These are phyloP conservation scores for Suaeda aralocaspica DNA, from an alignment of 148 eudicot genomes.

Conservation along the genomic window DNA sequence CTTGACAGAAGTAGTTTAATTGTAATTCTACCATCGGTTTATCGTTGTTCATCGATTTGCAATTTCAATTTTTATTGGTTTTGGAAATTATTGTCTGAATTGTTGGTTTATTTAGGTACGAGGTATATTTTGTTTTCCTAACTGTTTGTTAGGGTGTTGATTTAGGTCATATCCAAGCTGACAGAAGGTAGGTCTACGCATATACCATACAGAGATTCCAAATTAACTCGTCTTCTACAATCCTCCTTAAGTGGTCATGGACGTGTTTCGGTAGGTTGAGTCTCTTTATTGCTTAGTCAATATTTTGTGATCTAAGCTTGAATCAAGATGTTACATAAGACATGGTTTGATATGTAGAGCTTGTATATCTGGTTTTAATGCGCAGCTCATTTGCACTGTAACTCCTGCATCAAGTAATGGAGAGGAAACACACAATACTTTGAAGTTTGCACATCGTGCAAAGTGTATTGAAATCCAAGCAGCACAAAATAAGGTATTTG, in stretches of 20 bases:
- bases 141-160: constrained; percentile 9
- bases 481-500: constrained; percentile 82
- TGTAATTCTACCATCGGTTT: neutral
- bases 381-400: constrained; percentile 92
- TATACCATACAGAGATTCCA: constrained; percentile 93
- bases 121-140: neutral
- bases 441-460: constrained; percentile 98
- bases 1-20: neutral
- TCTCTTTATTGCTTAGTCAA: neutral
- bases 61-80: neutral
- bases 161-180: constrained; percentile 92
- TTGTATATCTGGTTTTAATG: constrained; percentile 9
- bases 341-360: neutral
- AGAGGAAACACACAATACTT: constrained; percentile 96
- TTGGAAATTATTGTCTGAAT: neutral
- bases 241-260: constrained; percentile 98
- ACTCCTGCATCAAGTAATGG: constrained; percentile 95
- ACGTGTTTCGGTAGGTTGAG: constrained; percentile 81
- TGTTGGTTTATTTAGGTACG: neutral
- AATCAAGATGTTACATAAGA: neutral
- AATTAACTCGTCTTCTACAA: constrained; percentile 95
- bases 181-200: constrained; percentile 85
- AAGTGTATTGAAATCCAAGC: constrained; percentile 96
- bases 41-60: neutral
- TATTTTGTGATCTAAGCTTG: neutral